Evolutionary conservation across 1,284 basidiomycete species (phyloP), one percentile per base, ranked within the genome.

Genomic region (Prillingera fragicola): DNA sequence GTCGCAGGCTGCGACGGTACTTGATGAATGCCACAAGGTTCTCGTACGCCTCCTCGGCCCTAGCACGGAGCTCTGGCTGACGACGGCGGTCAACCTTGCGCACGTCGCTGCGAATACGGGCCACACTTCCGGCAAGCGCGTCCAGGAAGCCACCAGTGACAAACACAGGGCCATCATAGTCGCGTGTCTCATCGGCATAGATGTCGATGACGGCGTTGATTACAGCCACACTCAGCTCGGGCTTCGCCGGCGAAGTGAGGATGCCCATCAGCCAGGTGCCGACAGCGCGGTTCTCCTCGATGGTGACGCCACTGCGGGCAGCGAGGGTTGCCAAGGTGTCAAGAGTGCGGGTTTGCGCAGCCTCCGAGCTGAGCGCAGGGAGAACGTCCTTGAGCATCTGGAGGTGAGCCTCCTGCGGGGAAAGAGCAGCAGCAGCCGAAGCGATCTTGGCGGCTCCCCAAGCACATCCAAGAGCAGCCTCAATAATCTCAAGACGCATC

Each of bases 161-260:
- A 73, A 96, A 97, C 10, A 74, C 75, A 55, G 83, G 85, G 45
- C 78, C 58, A 69, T 98, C 92, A 67, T 87, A 95, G 0, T 82
- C 77, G 38, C 81, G 71, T 8, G 73, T 78, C 69, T 98, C 95
- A 71, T 98, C 94, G 2, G 91, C 88, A 69, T 87, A 98, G 38
- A 94, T 85, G 67, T 97, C 94, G 54, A 97, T 88, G 37, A 97
- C 69, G 21, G 85, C 87, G 27, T 94, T 91, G 24, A 83, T 73
- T 1, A 82, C 80, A 57, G 94, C 88, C 15, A 96, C 76, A 44
- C 86, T 75, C 0, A 83, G 76, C 62, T 96, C 91, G 3, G 81
- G 77, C 19, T 67, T 62, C 21, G 69, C 52, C 33, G 77, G 75
- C 48, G 81, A 55, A 61, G 49, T 9, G 79, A 79, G 22, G 12